Base-by-base conservation (phyloP, 2,329 filamentous ascomycete genomes). In the Monascus ruber region DNA sequence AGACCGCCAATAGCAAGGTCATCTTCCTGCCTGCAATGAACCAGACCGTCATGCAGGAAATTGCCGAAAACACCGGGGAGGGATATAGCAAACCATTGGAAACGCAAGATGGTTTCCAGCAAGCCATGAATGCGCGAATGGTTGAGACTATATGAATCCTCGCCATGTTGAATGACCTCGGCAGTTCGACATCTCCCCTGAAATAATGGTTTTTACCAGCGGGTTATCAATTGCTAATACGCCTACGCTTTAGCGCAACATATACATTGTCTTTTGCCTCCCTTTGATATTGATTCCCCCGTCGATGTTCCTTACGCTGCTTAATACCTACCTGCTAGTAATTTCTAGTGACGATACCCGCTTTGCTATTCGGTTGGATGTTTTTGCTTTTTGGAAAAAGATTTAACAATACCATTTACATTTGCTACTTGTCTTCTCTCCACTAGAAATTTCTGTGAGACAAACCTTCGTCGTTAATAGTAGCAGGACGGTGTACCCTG, bases 1-100 rank as follows among this genome's bases (percentile, higher is more conserved):
- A 95, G 76, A 77, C 78, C 0, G 85, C 87, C 35, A 93, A 87
- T 65, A 76, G 73, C 64, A 93, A 93, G 68, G 83, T 91, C 54
- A 88, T 89, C 52, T 89, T 91, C 73, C 59, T 91, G 50, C 83
- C 83, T 1, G 77, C 72, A 6, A 63, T 70, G 32, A 76, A 74
- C 61, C 76, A 83, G 65, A 78, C 74, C 10, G 52, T 66, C 24
- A 69, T 70, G 47, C 59, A 64, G 40, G 65, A 73, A 43, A 57
- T 78, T 31, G 70, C 70, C 11, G 67, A 74, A 26, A 60, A 60
- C 4, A 63, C 69, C 34, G 76, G 73, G 40, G 75, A 78, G 51
- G 77, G 76, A 0, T 71, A 73, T 0, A 72, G 69, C 51, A 64
- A 58, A 29, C 58, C 40, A 54, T 65, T 46, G 59, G 64, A 63